Evolutionary conservation across 306 rosid species (phyloP), one percentile per base, ranked within the genome.

Genomic region (Macrotyloma uniflorum): DNA sequence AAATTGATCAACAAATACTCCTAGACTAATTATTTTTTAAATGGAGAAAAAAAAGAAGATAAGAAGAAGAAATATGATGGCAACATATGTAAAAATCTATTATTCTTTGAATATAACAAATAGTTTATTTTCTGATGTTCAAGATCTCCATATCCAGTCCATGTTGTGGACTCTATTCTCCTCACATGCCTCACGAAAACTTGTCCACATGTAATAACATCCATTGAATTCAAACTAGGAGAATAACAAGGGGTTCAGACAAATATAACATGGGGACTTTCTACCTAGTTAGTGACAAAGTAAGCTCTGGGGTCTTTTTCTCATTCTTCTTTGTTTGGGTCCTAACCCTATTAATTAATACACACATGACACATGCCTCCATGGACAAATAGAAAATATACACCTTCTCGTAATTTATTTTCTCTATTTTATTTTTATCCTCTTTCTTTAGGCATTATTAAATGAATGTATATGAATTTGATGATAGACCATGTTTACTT

Each of bases 161-260:
- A 35, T 80, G 63, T 70, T 75, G 70, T 42, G 54, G 64, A 33
- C 24, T 59, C 77, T 50, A 73, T 19, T 32, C 11, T 32, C 32
- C 30, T 58, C 45, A 51, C 30, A 57, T 66, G 68, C 20, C 9
- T 76, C 74, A 74, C 76, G 84, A 79, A 59, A 18, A 80, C 22
- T 53, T 67, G 70, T 38, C 55, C 22, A 66, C 22, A 66, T 76
- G 24, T 20, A 50, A 20, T 20, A 50, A 20, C 22, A 79, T 79
- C 82, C 88, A 53, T 68, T 84, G 83, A 82, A 84, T 79, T 79
- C 72, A 79, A 84, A 84, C 83, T 51, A 50, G 6, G 19, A 26
- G 50, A 28, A 36, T 61, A 18, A 22, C 0, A 50, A 3, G 13
- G 77, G 68, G n/a, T n/a, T 81, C 53, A 26, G 73, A 72, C 24